Base-by-base conservation (phyloP, 345 rosid species). In the Orychophragmus violaceus region DNA sequence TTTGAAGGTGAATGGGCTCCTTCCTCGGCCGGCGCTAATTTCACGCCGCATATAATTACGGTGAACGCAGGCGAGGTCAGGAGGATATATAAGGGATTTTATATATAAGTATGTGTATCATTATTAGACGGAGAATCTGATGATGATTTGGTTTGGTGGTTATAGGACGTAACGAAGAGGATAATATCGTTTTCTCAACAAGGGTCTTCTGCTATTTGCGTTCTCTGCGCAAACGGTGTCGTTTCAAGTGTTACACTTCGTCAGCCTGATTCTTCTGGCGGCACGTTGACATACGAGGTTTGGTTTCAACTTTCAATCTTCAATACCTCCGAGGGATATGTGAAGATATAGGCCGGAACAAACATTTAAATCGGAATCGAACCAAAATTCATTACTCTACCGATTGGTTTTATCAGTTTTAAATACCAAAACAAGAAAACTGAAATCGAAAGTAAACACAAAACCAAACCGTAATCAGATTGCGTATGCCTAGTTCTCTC, bases 241-340 rank as follows among this genome's bases (percentile, higher is more conserved):
- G 85, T 93, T 68, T 93, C 98, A 7, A 93, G 91, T 50, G 96
- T 90, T 29, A 93, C 97, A 1, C 88, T 93, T 68, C 85, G 92
- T 22, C 98, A 86, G 57, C 94, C 97, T 46, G 94, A 93, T 78
- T 90, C 98, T 36, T 88, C 90, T 1, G 98, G 98, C 2, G 98
- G 98, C 64, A 93, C 98, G 68, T 78, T 93, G 83, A 93, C 98
- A 6, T 90, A 93, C 12, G 98, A 93, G 96, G 98, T 90, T 55
- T 28, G 65, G 4, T 13, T 33, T 64, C 11, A 21, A 18, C 12
- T n/a, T n/a, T n/a, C n/a, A n/a, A n/a, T n/a, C n/a, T 36, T 58
- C 29, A 16, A 24, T 39, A 36, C 14, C 24, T 21, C 9, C 5
- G 50, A 19, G n/a, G n/a, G 5, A 19, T 19, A 19, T 6, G 51